Percentiles rank a stretch among this genome's conserved stretches.
Conservation (phyloP, 768 basidiomycete genomes). For the Favolaschia claudopus region DNA sequence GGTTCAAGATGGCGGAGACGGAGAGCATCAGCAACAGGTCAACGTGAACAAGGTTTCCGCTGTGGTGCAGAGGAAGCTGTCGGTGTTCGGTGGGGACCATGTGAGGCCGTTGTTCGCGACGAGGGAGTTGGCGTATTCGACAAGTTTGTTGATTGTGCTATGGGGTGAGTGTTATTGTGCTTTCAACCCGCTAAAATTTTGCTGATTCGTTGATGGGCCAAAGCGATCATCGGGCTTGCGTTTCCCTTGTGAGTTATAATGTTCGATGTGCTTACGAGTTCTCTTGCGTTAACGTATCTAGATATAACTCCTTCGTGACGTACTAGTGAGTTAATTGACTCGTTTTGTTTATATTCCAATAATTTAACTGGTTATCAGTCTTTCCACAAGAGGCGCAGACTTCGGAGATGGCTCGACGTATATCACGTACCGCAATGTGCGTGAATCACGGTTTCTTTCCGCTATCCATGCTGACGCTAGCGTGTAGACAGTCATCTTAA, state of each 20-base stretch:
- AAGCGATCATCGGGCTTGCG: slow-evolving; percentile 71
- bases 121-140: slow-evolving; percentile 57
- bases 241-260: slow-evolving; percentile 78
- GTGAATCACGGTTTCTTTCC: slow-evolving; percentile 10
- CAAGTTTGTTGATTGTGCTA: slow-evolving; percentile 55
- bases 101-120: slow-evolving; percentile 59
- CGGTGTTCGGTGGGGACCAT: slow-evolving; percentile 36
- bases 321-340: slow-evolving; percentile 57
- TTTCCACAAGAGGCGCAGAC: slow-evolving; percentile 68
- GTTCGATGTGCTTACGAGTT: slow-evolving; percentile 40
- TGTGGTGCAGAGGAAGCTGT: slow-evolving; percentile 34
- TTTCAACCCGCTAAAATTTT: not conserved
- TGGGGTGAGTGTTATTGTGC: slow-evolving; percentile 49
- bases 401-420: slow-evolving; percentile 76
- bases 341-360: not conserved
- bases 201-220: not conserved
- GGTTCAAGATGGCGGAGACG: no score
- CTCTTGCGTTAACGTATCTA: not conserved
- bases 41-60: slow-evolving; percentile 48
- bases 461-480: not conserved
- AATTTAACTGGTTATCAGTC: slow-evolving; percentile 47
- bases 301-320: slow-evolving; percentile 62
- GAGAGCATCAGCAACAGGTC: slow-evolving; percentile 18
- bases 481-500: slow-evolving; percentile 72
- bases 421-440: slow-evolving; percentile 77